Percentiles rank a stretch among this genome's conserved stretches.
Evolutionary conservation across 75 land plant genomes (phyloP).

Genomic region (Sequoiadendron giganteum): DNA sequence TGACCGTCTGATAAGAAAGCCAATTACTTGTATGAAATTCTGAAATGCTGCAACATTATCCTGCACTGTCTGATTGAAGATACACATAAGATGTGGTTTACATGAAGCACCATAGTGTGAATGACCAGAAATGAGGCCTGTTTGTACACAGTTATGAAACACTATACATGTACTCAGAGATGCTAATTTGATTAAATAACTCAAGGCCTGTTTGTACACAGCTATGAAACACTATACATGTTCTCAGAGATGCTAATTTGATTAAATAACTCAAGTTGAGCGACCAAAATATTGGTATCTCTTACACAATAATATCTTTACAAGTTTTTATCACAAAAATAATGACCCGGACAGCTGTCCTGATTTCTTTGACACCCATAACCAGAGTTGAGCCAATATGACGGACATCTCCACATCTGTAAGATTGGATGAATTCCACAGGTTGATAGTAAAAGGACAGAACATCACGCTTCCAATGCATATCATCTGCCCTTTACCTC

Average conservation of each 20-base stretch:
- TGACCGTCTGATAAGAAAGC: neutral
- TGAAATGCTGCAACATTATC: neutral
- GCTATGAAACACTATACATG: neutral
- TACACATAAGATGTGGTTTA: neutral
- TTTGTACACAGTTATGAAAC: neutral
- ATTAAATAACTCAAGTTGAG: neutral
- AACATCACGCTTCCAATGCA: neutral
- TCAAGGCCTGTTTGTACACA: neutral
- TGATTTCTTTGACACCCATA: neutral
- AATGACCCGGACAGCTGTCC: neutral
- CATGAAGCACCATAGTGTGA: neutral
- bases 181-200: no score
- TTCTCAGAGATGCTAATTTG: neutral
- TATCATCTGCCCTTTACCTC: neutral
- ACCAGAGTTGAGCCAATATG: neutral
- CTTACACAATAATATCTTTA: conserved; percentile 6
- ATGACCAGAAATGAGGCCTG: neutral
- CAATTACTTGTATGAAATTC: neutral
- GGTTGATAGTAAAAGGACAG: neutral
- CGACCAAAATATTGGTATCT: conserved; percentile 7
- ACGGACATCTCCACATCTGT: neutral
- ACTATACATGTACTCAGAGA: neutral
- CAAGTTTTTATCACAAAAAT: conserved; percentile 5
- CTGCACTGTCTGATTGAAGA: neutral
- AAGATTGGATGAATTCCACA: conserved; percentile 5